Percentiles rank a stretch among this genome's conserved stretches.
Evolutionary conservation across 2,329 filamentous ascomycete genomes (phyloP).

Genomic region (Xylaria sp.): DNA sequence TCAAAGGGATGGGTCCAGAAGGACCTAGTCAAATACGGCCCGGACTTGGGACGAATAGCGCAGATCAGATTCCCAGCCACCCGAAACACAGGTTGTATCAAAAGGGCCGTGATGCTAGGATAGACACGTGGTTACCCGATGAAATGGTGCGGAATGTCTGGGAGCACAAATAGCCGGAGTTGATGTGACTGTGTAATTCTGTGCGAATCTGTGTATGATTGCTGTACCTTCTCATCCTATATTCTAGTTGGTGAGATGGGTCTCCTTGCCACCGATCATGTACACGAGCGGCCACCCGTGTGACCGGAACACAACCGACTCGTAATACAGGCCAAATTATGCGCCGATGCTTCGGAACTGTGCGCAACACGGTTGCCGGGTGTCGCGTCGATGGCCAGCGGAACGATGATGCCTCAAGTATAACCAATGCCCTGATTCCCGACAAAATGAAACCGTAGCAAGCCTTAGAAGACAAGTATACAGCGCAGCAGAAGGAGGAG

Average conservation of each 20-base stretch:
- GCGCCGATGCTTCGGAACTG: conserved; percentile 11
- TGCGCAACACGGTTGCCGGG: conserved; percentile 1
- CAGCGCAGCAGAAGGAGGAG: conserved; percentile 14
- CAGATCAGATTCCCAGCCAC: conserved; percentile 36
- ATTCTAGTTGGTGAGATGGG: neutral
- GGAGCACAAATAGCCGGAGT: conserved; percentile 28
- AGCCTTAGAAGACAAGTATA: conserved; percentile 12
- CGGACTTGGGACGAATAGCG: conserved; percentile 22
- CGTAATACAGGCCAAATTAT: conserved; percentile 8
- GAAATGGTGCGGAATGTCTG: conserved; percentile 19
- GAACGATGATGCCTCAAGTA: conserved; percentile 8
- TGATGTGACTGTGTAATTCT: conserved; percentile 34
- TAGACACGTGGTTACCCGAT: conserved; percentile 36
- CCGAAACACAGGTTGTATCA: conserved; percentile 47
- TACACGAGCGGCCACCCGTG: conserved; percentile 27
- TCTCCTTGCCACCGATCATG: conserved; percentile 33
- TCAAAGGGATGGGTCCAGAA: conserved; percentile 9
- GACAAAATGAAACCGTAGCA: neutral
- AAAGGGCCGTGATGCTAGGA: conserved; percentile 36
- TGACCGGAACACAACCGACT: conserved; percentile 1
- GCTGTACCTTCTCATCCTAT: conserved; percentile 29
- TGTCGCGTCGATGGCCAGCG: neutral
- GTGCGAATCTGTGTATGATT: conserved; percentile 33
- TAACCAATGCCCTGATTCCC: conserved; percentile 4
- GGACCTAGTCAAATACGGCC: conserved; percentile 10